These are phyloP conservation scores for Colletotrichum horii DNA, from an alignment of 2,329 filamentous ascomycete genomes.

Conservation along the genomic window DNA sequence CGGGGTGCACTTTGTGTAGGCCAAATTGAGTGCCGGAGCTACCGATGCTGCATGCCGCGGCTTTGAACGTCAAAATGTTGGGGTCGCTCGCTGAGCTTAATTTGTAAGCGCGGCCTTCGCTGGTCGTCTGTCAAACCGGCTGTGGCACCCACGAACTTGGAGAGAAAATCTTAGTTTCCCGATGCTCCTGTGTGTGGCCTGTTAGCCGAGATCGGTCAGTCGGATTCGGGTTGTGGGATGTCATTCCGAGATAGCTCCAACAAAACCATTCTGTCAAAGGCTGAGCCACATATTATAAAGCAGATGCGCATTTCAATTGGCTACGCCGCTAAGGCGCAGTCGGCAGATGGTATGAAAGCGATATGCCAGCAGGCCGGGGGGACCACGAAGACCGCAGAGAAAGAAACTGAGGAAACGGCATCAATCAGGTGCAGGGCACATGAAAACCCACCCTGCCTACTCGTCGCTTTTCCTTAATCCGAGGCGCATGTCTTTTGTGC, in stretches of 20 bases:
- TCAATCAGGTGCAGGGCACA: background rate
- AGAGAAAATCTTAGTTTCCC: background rate
- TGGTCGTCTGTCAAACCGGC: background rate
- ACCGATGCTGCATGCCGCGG: background rate
- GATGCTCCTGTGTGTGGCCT: background rate
- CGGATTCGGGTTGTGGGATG: background rate
- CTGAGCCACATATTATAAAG: background rate
- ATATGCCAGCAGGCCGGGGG: background rate
- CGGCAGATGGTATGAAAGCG: too few relatives aligned
- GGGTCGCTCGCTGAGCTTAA: background rate
- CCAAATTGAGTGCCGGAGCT: conserved; percentile 1
- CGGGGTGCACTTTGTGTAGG: background rate
- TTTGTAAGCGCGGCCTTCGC: background rate
- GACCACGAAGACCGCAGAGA: background rate
- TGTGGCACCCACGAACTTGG: background rate
- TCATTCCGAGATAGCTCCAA: background rate
- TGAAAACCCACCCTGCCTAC: background rate
- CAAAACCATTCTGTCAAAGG: background rate
- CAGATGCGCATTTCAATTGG: background rate
- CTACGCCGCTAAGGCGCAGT: background rate
- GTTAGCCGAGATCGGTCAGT: background rate
- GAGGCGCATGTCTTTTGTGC: background rate
- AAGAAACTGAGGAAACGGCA: background rate
- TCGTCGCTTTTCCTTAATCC: background rate
- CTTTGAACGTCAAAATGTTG: background rate